Conservation (phyloP, 202 grass and related monocot species). For the Schoenoplectus triqueter region DNA sequence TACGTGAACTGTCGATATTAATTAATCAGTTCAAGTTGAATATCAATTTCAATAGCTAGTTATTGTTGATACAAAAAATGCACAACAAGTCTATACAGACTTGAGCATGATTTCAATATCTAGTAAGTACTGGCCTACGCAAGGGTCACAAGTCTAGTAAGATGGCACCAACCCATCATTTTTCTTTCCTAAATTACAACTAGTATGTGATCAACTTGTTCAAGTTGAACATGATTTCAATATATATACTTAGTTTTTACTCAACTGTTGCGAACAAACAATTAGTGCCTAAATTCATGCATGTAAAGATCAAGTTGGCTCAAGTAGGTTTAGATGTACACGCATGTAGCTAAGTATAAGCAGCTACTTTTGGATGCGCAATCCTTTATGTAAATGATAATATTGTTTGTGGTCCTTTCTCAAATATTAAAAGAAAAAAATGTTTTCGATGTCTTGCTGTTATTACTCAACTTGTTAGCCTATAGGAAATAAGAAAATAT, state of each 20-base stretch:
- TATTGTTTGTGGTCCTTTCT: background rate
- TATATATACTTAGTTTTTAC: background rate
- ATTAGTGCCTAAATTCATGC: constrained; percentile 19
- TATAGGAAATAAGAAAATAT: background rate
- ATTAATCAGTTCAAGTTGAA: background rate
- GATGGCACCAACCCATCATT: background rate
- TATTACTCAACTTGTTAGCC: background rate
- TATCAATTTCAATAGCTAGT: background rate
- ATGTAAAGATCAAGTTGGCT: constrained; percentile 19
- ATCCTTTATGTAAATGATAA: background rate
- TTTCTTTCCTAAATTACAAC: too few species aligned
- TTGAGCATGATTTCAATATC: background rate
- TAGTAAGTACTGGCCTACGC: too few species aligned
- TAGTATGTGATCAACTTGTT: background rate
- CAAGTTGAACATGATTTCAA: constrained; percentile 24
- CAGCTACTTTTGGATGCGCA: background rate
- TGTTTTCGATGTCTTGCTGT: background rate
- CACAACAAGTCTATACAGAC: background rate
- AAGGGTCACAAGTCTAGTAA: background rate
- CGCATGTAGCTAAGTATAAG: background rate
- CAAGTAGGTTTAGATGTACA: background rate
- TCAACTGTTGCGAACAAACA: background rate
- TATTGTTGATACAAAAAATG: background rate
- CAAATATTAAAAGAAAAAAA: background rate
- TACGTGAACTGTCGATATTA: background rate